Conservation (phyloP, 768 basidiomycete genomes). For the Russula sp. region DNA sequence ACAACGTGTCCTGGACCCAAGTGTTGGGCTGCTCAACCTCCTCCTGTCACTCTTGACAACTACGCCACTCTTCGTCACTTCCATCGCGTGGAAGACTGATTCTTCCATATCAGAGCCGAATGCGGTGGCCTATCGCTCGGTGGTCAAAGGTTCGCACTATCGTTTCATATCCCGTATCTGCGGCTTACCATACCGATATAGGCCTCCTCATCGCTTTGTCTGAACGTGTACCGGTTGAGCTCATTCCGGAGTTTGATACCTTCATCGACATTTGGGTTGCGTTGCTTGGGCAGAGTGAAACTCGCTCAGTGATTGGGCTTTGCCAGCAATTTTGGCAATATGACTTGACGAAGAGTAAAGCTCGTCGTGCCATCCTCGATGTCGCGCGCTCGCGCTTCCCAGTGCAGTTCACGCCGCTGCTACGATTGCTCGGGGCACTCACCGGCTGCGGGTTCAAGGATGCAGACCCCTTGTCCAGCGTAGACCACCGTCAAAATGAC, state of each 20-base stretch:
- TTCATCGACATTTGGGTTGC: conserved; percentile 74
- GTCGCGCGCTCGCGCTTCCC: conserved; percentile 80
- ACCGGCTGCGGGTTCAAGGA: conserved; percentile 71
- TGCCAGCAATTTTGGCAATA: conserved; percentile 77
- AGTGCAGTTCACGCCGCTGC: conserved; percentile 60
- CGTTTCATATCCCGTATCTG: not conserved
- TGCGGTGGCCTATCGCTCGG: conserved; percentile 69
- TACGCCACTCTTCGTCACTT: conserved; percentile 71
- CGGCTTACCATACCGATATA: conserved; percentile 28
- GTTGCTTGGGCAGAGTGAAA: conserved; percentile 70
- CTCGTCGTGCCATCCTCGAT: conserved; percentile 76
- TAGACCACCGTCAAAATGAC: conserved; percentile 38
- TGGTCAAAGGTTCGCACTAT: conserved; percentile 62
- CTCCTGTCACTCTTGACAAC: conserved; percentile 52
- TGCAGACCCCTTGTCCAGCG: conserved; percentile 55
- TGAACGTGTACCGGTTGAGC: conserved; percentile 67
- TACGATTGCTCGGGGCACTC: conserved; percentile 69
- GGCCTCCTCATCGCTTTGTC: conserved; percentile 70
- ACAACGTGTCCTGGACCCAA: conserved; percentile 46
- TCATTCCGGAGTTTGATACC: conserved; percentile 65
- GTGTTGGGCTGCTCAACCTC: conserved; percentile 53
- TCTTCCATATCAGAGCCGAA: conserved; percentile 70
- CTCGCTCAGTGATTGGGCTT: conserved; percentile 54
- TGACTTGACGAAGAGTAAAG: conserved; percentile 59
- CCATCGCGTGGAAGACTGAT: conserved; percentile 59